phyloP scores from a whole-genome alignment of 352 stramenopile genomes.

The Globisporangium paroecandrum region DNA sequence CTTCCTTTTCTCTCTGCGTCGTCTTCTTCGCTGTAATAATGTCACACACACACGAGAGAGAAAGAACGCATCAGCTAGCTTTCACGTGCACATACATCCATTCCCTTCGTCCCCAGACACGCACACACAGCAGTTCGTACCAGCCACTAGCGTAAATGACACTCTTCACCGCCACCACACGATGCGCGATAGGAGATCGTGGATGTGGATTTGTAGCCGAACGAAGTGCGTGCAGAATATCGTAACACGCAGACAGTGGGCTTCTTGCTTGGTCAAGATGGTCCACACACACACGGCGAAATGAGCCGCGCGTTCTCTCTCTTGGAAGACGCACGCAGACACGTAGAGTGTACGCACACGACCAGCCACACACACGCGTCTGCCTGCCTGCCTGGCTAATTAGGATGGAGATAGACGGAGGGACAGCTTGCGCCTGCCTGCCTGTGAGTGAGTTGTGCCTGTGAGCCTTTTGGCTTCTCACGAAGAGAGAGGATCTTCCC shows the following conservation, averaged over 20 bases:
- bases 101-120: not conserved
- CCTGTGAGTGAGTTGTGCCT: not conserved
- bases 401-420: not conserved
- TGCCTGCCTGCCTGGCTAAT: too few relatives aligned
- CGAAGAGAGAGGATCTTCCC: not conserved
- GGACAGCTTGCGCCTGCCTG: not conserved
- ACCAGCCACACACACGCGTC: not conserved
- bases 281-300: not conserved
- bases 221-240: not conserved
- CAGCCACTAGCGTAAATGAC: not conserved
- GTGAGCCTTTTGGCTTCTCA: not conserved
- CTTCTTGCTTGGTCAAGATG: not conserved
- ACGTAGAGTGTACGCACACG: not conserved
- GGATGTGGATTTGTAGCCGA: not conserved
- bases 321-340: not conserved
- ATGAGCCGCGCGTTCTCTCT: not conserved
- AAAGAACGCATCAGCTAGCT: not conserved
- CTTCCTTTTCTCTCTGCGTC: not conserved
- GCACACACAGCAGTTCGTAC: not conserved
- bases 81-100: not conserved
- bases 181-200: not conserved
- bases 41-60: not conserved
- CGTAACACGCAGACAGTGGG: not conserved
- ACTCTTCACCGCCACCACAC: not conserved
- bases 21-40: not conserved